Evolutionary conservation across 306 rosid species (phyloP).

Genomic region (Prunus mira): DNA sequence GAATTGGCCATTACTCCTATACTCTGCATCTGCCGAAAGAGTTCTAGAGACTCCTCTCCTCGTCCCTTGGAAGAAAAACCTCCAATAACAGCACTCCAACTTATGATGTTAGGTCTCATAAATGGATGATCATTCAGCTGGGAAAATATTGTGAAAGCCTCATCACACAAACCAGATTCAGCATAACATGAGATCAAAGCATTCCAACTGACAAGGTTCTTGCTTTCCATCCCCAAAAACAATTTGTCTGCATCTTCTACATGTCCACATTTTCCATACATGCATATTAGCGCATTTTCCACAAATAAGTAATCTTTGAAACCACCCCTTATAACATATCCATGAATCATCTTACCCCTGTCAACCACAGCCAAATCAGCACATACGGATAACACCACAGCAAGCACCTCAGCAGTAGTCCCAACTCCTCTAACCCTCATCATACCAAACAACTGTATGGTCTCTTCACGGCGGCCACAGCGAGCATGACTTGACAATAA

Average conservation of each 20-base stretch:
- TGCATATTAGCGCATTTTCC: conserved; percentile 59
- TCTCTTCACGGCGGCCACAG: conserved; percentile 50
- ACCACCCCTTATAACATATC: conserved; percentile 67
- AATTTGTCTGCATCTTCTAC: conserved; percentile 46
- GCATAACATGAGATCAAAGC: conserved; percentile 71
- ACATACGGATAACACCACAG: conserved; percentile 76
- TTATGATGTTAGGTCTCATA: conserved; percentile 66
- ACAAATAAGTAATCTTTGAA: conserved; percentile 67
- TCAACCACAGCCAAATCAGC: conserved; percentile 50
- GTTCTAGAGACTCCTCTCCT: conserved; percentile 54
- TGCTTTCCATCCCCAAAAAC: conserved; percentile 52
- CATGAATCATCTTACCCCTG: conserved; percentile 57
- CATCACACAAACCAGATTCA: conserved; percentile 69
- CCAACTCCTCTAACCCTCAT: conserved; percentile 50
- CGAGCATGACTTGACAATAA: conserved; percentile 73
- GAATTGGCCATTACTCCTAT: conserved; percentile 51
- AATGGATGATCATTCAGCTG: conserved; percentile 38
- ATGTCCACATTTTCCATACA: conserved; percentile 61
- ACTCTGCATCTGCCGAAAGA: conserved; percentile 76
- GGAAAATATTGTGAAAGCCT: conserved; percentile 54
- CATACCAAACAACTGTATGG: conserved; percentile 47
- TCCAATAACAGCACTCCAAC: conserved; percentile 76
- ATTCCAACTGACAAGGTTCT: conserved; percentile 78
- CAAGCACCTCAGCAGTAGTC: conserved; percentile 63
- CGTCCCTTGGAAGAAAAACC: conserved; percentile 58